Percentiles rank a stretch among this genome's conserved stretches.
Evolutionary conservation across 148 eudicot genomes (phyloP).

Genomic region (Salicornia ramosissima): DNA sequence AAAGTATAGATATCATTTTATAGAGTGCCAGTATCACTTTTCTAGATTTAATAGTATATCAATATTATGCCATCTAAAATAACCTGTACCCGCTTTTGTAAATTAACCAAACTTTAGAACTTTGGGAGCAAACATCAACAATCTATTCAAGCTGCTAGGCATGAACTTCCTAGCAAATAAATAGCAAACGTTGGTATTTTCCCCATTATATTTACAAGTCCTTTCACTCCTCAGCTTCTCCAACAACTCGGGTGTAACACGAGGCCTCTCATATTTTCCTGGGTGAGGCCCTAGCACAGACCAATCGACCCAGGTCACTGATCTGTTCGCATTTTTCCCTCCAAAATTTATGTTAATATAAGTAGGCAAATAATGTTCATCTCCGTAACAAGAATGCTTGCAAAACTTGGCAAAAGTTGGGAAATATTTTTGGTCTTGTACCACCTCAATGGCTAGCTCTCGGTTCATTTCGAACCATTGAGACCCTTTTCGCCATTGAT

Average conservation of each 20-base stretch:
- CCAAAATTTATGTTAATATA: slow-evolving; percentile 33
- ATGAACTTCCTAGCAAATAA: slow-evolving; percentile 56
- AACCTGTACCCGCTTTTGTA: too few relatives aligned
- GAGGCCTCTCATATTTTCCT: slow-evolving; percentile 23
- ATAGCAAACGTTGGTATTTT: slow-evolving; percentile 27
- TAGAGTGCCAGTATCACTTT: too few relatives aligned
- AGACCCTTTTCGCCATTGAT: slow-evolving; percentile 71
- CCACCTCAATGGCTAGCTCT: slow-evolving; percentile 41
- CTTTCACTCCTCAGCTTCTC: slow-evolving; percentile 25
- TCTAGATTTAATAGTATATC: too few relatives aligned
- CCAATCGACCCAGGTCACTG: slow-evolving; percentile 72
- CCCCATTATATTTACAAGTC: slow-evolving; percentile 43
- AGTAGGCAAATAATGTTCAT: slow-evolving; percentile 75
- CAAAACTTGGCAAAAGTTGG: slow-evolving; percentile 38
- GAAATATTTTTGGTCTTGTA: slow-evolving; percentile 46
- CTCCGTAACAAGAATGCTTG: slow-evolving; percentile 45
- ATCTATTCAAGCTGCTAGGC: slow-evolving; percentile 35
- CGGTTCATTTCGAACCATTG: slow-evolving; percentile 73
- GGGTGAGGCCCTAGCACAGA: slow-evolving; percentile 63
- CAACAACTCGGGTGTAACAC: slow-evolving; percentile 29
- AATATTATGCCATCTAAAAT: too few relatives aligned
- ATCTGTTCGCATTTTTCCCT: slow-evolving; percentile 39
- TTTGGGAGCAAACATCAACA: slow-evolving; percentile 37
- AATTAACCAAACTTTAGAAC: slow-evolving; percentile 32
- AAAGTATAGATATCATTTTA: too few relatives aligned